Base-by-base conservation (phyloP, 176 grass and related monocot species). In the Oropetium thomaeum region DNA sequence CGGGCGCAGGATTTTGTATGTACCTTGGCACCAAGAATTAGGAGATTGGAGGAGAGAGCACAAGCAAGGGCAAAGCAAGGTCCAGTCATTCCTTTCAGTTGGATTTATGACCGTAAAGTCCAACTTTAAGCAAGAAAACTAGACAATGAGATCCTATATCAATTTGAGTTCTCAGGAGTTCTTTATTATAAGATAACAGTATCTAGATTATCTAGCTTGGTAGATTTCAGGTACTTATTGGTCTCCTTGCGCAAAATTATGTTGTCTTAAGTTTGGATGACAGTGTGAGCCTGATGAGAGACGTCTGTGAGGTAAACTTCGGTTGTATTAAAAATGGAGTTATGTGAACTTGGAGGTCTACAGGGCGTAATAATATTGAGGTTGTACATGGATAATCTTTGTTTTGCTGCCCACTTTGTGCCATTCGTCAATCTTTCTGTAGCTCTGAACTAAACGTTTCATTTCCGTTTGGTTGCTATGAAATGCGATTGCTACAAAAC, bases 1-100 rank as follows among this genome's bases (percentile, higher is more conserved):
- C 58, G 79, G 51, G 80, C 87, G 0, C 90, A 93, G 71, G 83
- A 93, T 22, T 93, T 80, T 29, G 79, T 89, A 7, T 93, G 90
- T 67, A 86, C 82, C 7, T 79, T 92, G 78, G 90, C 82, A 10
- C 76, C 83, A 7, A 83, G 83, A 57, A 89, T 93, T 69, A 85
- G 83, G 76, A 81, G 82, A 53, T 33, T 93, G 40, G 87, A 89
- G 0, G 87, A 93, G 29, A 89, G 87, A 72, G 90, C 90, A 5
- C 86, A 86, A 58, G 69, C 77, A 34, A 78, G 87, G 58, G 87
- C 87, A 1, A 93, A 89, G 80, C 76, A 80, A 48, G 75, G 31
- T 10, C 82, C 79, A 0, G 57, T 53, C 26, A 67, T 89, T 74
- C 65, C 79, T 38, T 93, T 93, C 84, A 93, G 87, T 54, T 93